phyloP scores from a whole-genome alignment of 495 filamentous ascomycete species.

The Penicillium canariense region DNA sequence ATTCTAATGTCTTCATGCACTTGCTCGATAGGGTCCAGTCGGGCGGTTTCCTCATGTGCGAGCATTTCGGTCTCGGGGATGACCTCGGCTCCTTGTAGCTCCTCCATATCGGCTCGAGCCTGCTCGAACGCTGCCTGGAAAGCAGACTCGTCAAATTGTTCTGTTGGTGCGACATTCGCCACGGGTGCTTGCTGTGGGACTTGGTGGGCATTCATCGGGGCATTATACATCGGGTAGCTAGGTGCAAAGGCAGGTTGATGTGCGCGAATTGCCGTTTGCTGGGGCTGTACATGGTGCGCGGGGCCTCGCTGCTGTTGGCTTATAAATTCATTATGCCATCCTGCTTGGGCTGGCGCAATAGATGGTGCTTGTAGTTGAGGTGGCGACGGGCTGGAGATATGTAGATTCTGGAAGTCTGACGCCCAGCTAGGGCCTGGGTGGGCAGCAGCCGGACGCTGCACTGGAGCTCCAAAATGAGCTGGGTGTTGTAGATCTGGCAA shows the following conservation, averaged over 20 bases:
- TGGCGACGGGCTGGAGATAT: conserved; percentile 38
- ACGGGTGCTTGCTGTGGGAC: conserved; percentile 23
- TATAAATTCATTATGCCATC: conserved; percentile 58
- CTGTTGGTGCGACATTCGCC: conserved; percentile 20
- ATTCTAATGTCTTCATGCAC: conserved; percentile 38
- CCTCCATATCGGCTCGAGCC: conserved; percentile 40
- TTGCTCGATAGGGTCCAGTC: conserved; percentile 7
- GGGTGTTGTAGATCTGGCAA: conserved; percentile 33
- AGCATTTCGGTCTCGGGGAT: conserved; percentile 9
- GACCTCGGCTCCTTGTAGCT: conserved; percentile 25
- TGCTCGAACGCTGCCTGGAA: conserved; percentile 64
- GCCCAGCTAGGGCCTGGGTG: conserved; percentile 40
- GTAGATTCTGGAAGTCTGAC: conserved; percentile 50
- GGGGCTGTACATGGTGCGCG: conserved; percentile 20
- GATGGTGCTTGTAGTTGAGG: conserved; percentile 35
- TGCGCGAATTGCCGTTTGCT: conserved; percentile 22
- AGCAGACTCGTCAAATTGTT: conserved; percentile 57
- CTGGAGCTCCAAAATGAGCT: conserved; percentile 23
- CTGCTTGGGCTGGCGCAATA: conserved; percentile 31
- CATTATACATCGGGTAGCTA: conserved; percentile 25
- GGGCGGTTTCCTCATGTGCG: conserved; percentile 9
- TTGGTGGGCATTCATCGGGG: conserved; percentile 25
- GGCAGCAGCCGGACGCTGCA: conserved; percentile 17
- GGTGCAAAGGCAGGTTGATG: conserved; percentile 37
- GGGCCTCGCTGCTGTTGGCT: conserved; percentile 35